A percentile compares a stretch with the other conserved stretches of the same genome.
These are phyloP conservation scores for Penicillium steckii DNA, from an alignment of 495 filamentous ascomycete genomes.

Conservation along the genomic window DNA sequence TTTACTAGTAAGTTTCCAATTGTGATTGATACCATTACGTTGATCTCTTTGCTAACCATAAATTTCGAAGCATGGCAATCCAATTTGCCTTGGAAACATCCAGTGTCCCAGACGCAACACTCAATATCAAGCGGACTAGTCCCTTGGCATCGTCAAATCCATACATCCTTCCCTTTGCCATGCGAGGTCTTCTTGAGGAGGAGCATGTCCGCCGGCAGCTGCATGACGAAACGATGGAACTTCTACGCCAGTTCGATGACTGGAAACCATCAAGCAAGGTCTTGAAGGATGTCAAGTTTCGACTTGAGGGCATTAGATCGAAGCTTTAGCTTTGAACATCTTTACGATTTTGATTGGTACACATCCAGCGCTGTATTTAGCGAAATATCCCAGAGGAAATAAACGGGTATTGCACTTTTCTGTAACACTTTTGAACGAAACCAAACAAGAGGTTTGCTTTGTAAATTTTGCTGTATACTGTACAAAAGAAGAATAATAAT, in stretches of 20 bases:
- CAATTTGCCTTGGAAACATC: slow-evolving; percentile 85
- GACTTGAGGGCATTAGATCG: slow-evolving; percentile 86
- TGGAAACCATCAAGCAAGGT: slow-evolving; percentile 90
- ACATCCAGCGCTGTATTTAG: slow-evolving; percentile 11
- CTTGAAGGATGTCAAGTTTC: slow-evolving; percentile 93
- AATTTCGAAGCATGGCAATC: slow-evolving; percentile 57
- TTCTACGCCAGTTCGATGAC: slow-evolving; percentile 85
- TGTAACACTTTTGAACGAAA: not conserved
- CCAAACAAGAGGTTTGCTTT: not conserved
- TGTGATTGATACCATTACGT: slow-evolving; percentile 41
- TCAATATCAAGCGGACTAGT: slow-evolving; percentile 52
- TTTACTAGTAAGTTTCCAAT: slow-evolving; percentile 56
- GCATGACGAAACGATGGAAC: slow-evolving; percentile 68
- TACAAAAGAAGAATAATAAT: not conserved
- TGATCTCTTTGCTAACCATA: not conserved
- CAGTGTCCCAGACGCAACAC: slow-evolving; percentile 49
- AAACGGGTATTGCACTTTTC: slow-evolving; percentile 8
- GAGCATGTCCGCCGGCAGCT: slow-evolving; percentile 83
- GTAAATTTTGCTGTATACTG: not conserved
- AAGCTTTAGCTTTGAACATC: slow-evolving; percentile 56
- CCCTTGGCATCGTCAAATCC: slow-evolving; percentile 63
- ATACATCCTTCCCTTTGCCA: slow-evolving; percentile 89
- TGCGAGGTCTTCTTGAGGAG: slow-evolving; percentile 90
- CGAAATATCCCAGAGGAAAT: slow-evolving; percentile 8
- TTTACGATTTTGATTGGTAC: not conserved